Evolutionary conservation across 2,329 filamentous ascomycete species (phyloP).

Genomic region (Calonectria pteridis): DNA sequence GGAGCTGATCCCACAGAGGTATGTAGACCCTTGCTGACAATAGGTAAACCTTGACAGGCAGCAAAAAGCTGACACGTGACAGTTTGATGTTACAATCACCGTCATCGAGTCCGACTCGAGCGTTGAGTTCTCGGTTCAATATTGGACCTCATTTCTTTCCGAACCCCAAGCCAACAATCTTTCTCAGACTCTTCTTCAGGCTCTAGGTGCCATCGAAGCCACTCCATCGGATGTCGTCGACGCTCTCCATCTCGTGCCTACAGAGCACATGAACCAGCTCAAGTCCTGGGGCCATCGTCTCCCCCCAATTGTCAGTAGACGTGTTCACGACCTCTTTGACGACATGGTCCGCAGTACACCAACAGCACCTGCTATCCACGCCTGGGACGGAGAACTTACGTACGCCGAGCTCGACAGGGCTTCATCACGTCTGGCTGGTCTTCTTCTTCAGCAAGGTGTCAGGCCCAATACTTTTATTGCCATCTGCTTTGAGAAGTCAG

Average conservation of each 20-base stretch:
- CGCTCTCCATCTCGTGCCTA: not conserved
- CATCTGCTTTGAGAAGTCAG: not conserved
- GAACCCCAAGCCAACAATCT: not conserved
- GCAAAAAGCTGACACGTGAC: too few relatives aligned
- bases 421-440: not conserved
- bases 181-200: not conserved
- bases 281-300: not conserved
- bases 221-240: not conserved
- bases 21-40: too few relatives aligned
- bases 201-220: not conserved
- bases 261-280: not conserved
- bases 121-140: not conserved
- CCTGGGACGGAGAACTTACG: not conserved
- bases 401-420: not conserved
- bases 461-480: constrained; percentile 42
- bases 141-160: not conserved
- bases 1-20: not conserved
- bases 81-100: not conserved
- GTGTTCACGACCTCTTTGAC: not conserved
- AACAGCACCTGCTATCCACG: not conserved
- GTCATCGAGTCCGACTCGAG: not conserved
- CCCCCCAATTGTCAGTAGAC: not conserved
- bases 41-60: too few relatives aligned
- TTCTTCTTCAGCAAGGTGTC: not conserved
- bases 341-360: not conserved